These are phyloP conservation scores for Saturnispora ahearnii DNA, from an alignment of 805 yeast species.

Conservation along the genomic window DNA sequence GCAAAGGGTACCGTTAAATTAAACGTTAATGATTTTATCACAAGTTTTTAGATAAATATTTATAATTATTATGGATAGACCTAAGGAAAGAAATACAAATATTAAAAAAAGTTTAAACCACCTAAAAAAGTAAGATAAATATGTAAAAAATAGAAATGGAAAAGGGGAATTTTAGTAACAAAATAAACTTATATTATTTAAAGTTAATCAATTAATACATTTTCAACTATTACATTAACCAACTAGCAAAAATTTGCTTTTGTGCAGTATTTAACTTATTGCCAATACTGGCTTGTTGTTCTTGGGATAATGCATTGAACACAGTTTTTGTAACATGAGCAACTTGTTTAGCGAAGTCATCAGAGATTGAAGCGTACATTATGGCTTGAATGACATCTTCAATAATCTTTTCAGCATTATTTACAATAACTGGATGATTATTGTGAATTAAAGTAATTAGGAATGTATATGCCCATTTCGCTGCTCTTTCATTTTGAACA, in stretches of 20 bases:
- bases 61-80: background rate
- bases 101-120: background rate
- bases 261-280: slow-evolving; percentile 55
- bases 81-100: background rate
- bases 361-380: slow-evolving; percentile 60
- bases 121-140: background rate
- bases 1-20: slow-evolving; percentile 21
- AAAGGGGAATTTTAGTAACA: background rate
- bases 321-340: slow-evolving; percentile 56
- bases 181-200: background rate
- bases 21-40: slow-evolving; percentile 14
- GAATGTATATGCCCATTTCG: slow-evolving; percentile 73
- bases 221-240: slow-evolving; percentile 18
- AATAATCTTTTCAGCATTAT: slow-evolving; percentile 51
- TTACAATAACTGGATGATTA: slow-evolving; percentile 47
- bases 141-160: background rate
- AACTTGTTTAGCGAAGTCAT: slow-evolving; percentile 51
- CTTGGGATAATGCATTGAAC: slow-evolving; percentile 56
- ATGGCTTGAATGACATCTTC: slow-evolving; percentile 70
- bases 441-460: slow-evolving; percentile 61
- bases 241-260: slow-evolving; percentile 39
- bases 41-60: background rate
- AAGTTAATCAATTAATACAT: background rate
- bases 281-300: slow-evolving; percentile 55
- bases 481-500: slow-evolving; percentile 78